Evolutionary conservation across 2,329 filamentous ascomycete genomes (phyloP), one percentile per base, ranked within the genome.

Genomic region (Aspergillus eucalypticola): DNA sequence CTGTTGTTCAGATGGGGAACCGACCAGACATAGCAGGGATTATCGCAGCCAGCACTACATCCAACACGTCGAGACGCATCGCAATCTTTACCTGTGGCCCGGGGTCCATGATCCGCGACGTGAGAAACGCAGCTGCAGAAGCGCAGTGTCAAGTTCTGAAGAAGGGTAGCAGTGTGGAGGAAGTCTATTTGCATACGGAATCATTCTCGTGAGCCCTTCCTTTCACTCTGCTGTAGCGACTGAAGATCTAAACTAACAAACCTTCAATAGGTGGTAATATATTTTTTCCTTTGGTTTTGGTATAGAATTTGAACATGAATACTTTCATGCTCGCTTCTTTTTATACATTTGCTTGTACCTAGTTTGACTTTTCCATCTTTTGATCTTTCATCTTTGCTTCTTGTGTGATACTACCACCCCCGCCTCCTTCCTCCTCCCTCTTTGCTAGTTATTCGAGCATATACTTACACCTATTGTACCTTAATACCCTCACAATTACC

Each of bases 161-260:
- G 65, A 17, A 72, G 68, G 5, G 66, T 32, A 17, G 25, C 63
- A 1, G 15, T 13, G 44, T 23, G n/a, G 68, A 65, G 51, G 75
- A 77, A 32, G 71, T 82, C 2, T 82, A 80, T 69, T 62, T 83
- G 58, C 81, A 83, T 69, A 75, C 76, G 21, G 81, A 83, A 68
- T 74, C 79, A 56, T 83, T 83, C 62, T 76, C 75, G 63, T 81
- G 67, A 77, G 78, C 77, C 73, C 39, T 11, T 13, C n/a, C 25
- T 13, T 13, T 15, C 32, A 11, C 10, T 32, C 29, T 32, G 29
- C 29, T 35, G 10, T 2, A 35, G 27, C 10, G 3, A 29, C 11
- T 11, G 4, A 17, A 2, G 8, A 17, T 49, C 0, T 17, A 15
- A 13, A 3, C 1, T 29, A 32, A 21, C 19, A 1, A 10, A 13